Base-by-base conservation (phyloP, 2,329 filamentous ascomycete genomes). In the Fonsecaea pedrosoi region DNA sequence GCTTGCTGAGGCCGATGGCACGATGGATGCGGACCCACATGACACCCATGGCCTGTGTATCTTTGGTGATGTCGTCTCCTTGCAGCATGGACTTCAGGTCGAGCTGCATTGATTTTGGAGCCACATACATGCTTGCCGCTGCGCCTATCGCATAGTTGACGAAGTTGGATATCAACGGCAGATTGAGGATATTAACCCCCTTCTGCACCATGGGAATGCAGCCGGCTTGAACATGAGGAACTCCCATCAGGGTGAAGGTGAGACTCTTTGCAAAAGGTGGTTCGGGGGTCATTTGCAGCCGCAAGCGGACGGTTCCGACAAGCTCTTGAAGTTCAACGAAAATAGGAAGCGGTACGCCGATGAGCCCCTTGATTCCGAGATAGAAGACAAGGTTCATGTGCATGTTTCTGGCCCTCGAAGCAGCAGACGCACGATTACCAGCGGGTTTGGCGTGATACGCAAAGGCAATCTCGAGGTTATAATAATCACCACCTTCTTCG, bases 321-420 rank as follows among this genome's bases (percentile, higher is more conserved):
- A 98, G 83, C 18, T 92, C 90, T 72, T 91, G 89, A n/a, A 98
- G 83, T 78, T 97, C 94, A 64, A 96, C 92, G 75, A 90, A 96
- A 57, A 96, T 91, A 0, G 92, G 93, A 21, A 97, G 83, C 0
- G 93, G 93, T 0, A 97, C 89, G 34, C 94, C 94, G 72, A 97
- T 95, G 4, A 97, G 83, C 0, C 94, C 94, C 75, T 91, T 92
- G 75, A 96, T 82, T 65, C 95, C 95, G 1, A 98, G 85, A 71
- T 97, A 98, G 77, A 99, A 98, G 8, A 97, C 87, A 13, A 98
- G 80, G 74, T 96, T 91, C 92, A 97, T 97, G 74, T 96, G 94
- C 92, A 97, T 97, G 77, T 97, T 98, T 72, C 90, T 87, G 5
- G 93, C 92, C 78, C 94, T 95, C 54, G 91, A 90, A 2, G 91